These are phyloP conservation scores for Penicillium mononematosum DNA, from an alignment of 495 filamentous ascomycete genomes.

Conservation along the genomic window DNA sequence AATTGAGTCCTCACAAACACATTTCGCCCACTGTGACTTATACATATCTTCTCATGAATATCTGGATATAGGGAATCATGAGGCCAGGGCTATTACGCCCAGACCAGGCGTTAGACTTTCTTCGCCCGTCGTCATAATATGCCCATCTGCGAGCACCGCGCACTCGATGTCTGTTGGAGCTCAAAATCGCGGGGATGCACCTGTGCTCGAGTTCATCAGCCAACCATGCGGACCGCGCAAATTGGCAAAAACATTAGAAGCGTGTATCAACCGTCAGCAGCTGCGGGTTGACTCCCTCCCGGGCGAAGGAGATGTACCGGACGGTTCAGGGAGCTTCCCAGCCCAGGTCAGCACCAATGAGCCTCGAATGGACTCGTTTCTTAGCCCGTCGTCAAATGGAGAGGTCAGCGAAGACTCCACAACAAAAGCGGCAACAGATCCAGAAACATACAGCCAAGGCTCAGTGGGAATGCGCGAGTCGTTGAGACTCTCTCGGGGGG, in stretches of 20 bases:
- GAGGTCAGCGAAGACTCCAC: background rate
- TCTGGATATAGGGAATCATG: conserved; percentile 1
- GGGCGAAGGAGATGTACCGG: background rate
- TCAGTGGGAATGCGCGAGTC: background rate
- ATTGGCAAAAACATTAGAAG: conserved; percentile 47
- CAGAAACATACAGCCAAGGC: background rate
- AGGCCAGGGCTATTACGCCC: background rate
- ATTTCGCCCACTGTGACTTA: conserved; percentile 12
- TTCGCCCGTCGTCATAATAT: conserved; percentile 10
- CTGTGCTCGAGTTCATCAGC: conserved; percentile 32
- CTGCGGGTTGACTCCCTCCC: background rate
- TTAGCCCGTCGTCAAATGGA: background rate
- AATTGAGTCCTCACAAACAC: conserved; percentile 4
- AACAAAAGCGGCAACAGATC: background rate
- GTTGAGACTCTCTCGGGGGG: too few relatives aligned
- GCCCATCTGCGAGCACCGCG: conserved; percentile 10
- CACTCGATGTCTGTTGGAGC: conserved; percentile 7
- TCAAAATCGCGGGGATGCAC: background rate
- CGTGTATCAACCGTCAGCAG: conserved; percentile 30
- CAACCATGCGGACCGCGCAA: conserved; percentile 56
- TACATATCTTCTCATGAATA: conserved; percentile 14
- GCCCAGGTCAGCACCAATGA: background rate
- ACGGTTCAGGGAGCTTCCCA: background rate
- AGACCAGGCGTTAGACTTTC: background rate
- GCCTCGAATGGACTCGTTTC: background rate